Evolutionary conservation across 352 stramenopile genomes (phyloP).

Genomic region (Thraustochytrium striatum): DNA sequence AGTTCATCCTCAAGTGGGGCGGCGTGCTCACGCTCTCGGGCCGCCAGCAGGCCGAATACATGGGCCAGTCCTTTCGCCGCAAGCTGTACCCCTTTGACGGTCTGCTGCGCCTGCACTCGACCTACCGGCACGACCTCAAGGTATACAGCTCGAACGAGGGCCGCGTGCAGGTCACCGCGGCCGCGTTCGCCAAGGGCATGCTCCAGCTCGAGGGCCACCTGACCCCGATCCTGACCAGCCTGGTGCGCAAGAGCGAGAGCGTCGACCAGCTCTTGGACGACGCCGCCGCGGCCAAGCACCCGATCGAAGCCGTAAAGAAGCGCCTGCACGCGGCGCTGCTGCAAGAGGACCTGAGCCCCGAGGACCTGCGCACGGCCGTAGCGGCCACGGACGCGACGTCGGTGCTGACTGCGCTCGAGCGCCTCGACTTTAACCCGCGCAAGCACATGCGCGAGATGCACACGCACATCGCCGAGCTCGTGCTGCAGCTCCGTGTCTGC

Average conservation of each 20-base stretch:
- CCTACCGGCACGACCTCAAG: conserved; percentile 99
- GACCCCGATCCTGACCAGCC: conserved; percentile 96
- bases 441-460: conserved; percentile 39
- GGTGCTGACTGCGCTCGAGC: conserved; percentile 49
- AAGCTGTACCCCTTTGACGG: conserved; percentile 81
- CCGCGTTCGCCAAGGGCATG: conserved; percentile 98
- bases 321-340: conserved; percentile 53
- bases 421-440: conserved; percentile 19
- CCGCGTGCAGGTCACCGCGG: conserved; percentile 98
- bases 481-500: conserved; percentile 4
- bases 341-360: conserved; percentile 55
- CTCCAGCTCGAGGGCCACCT: conserved; percentile 97
- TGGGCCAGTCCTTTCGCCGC: conserved; percentile 61
- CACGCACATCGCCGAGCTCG: conserved; percentile 13
- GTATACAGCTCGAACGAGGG: conserved; percentile 99
- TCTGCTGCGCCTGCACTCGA: conserved; percentile 96
- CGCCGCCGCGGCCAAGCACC: conserved; percentile 90
- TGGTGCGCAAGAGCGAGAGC: conserved; percentile 81
- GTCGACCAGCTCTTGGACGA: conserved; percentile 96
- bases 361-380: conserved; percentile 57
- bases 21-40: conserved; percentile 83
- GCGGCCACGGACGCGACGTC: conserved; percentile 25
- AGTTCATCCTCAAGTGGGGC: conserved; percentile 99
- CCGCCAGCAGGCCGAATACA: conserved; percentile 32
- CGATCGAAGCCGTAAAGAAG: conserved; percentile 85